phyloP scores from a whole-genome alignment of 306 rosid species.

The Castanopsis chinensis region DNA sequence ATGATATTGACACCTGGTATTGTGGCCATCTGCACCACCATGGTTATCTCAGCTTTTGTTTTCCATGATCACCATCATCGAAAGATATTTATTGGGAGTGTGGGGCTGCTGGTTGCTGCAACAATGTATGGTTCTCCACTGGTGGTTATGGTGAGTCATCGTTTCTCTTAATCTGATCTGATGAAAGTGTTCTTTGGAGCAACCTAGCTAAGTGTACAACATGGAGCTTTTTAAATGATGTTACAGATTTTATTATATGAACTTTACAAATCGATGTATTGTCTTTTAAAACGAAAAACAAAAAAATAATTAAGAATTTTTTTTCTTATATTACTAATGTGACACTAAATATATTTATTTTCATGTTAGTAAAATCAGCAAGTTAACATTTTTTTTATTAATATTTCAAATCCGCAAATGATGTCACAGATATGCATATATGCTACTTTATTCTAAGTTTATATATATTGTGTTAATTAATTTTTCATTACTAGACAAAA shows the following conservation, averaged over 20 bases:
- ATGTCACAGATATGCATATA: background rate
- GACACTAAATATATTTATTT: no score
- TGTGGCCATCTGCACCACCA: slow-evolving; percentile 33
- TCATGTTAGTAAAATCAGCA: no score
- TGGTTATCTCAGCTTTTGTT: slow-evolving; percentile 41
- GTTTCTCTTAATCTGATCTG: background rate
- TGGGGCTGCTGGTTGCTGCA: slow-evolving; percentile 51
- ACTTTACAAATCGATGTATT: no score
- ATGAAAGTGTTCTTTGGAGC: background rate
- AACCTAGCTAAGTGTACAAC: background rate
- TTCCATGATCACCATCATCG: slow-evolving; percentile 49
- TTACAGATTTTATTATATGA: no score
- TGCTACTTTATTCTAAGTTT: background rate
- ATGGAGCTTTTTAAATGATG: no score
- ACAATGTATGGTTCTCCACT: slow-evolving; percentile 78
- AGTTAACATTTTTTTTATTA: background rate
- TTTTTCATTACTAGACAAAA: background rate
- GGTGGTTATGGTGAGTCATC: slow-evolving; percentile 59
- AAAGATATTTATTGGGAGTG: slow-evolving; percentile 64
- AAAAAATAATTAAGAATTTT: no score
- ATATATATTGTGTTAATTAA: background rate
- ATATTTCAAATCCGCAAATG: background rate
- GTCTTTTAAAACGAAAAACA: no score
- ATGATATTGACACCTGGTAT: slow-evolving; percentile 33
- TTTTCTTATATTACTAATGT: no score